A percentile compares a stretch with the other conserved stretches of the same genome.
Conservation (phyloP, 192 early-diverging fungal species). For the Entomortierella parvispora region DNA sequence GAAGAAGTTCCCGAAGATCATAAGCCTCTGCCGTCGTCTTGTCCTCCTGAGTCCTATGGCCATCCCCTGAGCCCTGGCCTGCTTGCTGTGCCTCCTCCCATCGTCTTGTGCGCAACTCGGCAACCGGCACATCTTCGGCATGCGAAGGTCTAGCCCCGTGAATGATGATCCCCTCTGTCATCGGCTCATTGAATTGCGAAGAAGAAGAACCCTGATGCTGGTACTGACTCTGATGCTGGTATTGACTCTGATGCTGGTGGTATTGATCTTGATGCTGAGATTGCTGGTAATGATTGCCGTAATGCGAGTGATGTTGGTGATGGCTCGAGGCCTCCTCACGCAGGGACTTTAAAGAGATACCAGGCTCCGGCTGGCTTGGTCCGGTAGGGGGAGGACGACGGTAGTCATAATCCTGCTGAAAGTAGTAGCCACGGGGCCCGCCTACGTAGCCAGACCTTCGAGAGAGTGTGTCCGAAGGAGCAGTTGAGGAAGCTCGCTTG, state of each 20-base stretch:
- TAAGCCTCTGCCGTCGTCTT: too few relatives aligned
- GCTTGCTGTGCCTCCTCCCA: too few relatives aligned
- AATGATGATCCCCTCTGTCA: background rate
- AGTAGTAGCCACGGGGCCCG: background rate
- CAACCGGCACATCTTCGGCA: too few relatives aligned
- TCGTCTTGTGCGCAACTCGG: too few relatives aligned
- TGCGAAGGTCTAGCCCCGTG: background rate
- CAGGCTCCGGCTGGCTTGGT: constrained; percentile 1
- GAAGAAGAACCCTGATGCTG: background rate
- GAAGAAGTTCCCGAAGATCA: constrained; percentile 24
- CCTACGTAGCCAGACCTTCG: constrained; percentile 3
- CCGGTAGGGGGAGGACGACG: too few relatives aligned
- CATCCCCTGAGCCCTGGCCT: too few relatives aligned
- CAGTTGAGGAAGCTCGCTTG: constrained; percentile 10
- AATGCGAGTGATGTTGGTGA: background rate
- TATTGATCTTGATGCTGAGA: background rate
- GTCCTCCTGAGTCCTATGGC: too few relatives aligned
- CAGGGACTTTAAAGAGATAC: constrained; percentile 30
- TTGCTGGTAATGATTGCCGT: background rate
- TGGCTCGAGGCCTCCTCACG: constrained; percentile 17
- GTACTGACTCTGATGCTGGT: background rate
- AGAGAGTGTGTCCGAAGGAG: constrained; percentile 17
- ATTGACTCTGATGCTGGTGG: background rate
- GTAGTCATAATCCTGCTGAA: background rate
- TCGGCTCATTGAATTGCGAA: background rate